A percentile compares a stretch with the other conserved stretches of the same genome.
phyloP scores from a whole-genome alignment of 2,329 filamentous ascomycete species.

The Epichloe hybrida region DNA sequence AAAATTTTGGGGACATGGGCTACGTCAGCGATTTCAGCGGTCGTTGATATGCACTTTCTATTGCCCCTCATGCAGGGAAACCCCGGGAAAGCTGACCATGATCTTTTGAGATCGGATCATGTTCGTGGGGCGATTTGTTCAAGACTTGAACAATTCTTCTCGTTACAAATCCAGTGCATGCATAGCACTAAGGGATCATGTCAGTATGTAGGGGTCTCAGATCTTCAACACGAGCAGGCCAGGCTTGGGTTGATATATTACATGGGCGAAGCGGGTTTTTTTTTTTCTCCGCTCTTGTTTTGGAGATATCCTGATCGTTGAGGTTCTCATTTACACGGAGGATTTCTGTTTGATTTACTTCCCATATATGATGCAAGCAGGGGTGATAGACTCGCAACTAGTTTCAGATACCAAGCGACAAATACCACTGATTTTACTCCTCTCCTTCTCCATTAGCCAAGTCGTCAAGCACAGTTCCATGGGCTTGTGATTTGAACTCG shows the following conservation, averaged over 20 bases:
- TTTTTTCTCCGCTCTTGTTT: not conserved
- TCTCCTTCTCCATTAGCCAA: not conserved
- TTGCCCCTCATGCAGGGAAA: not conserved
- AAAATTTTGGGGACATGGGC: constrained; percentile 39
- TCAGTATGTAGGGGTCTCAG: too few relatives aligned
- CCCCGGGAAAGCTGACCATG: not conserved
- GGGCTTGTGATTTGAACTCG: not conserved
- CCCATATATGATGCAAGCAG: not conserved
- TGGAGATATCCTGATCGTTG: too few relatives aligned
- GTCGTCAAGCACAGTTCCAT: not conserved
- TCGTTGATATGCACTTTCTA: constrained; percentile 5
- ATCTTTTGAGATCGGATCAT: too few relatives aligned
- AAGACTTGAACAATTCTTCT: too few relatives aligned
- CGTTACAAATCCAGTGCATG: too few relatives aligned
- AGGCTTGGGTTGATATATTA: too few relatives aligned
- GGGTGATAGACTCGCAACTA: constrained; percentile 1
- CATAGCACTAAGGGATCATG: too few relatives aligned
- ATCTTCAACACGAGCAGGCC: too few relatives aligned
- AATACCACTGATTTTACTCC: not conserved
- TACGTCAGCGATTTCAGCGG: constrained; percentile 39
- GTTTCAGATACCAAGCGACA: constrained; percentile 1
- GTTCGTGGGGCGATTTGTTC: not conserved
- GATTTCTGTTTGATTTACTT: not conserved
- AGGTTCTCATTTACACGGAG: too few relatives aligned
- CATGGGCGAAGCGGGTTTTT: not conserved